A percentile compares a stretch with the other conserved stretches of the same genome.
phyloP scores from a whole-genome alignment of 1,284 basidiomycete genomes.

The Cystobasidium slooffiae region DNA sequence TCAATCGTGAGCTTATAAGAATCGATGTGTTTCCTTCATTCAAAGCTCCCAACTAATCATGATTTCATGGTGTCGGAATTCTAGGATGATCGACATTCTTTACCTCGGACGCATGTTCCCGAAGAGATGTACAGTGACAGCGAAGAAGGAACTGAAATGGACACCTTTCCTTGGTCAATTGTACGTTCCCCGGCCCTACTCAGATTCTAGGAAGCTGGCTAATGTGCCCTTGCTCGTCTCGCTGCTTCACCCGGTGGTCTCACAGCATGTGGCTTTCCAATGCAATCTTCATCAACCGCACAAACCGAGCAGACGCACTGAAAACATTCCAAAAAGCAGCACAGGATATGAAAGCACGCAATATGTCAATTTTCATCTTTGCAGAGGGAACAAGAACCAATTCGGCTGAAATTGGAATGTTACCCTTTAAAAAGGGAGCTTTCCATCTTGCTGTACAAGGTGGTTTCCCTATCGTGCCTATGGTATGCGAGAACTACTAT shows the following conservation, averaged over 20 bases:
- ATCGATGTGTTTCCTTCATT: not conserved
- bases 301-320: conserved; percentile 74
- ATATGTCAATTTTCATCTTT: conserved; percentile 56
- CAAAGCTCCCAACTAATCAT: not conserved
- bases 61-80: not conserved
- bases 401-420: conserved; percentile 68
- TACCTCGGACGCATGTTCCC: conserved; percentile 88
- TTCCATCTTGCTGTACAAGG: conserved; percentile 94
- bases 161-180: conserved; percentile 85
- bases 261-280: conserved; percentile 74
- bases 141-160: conserved; percentile 89
- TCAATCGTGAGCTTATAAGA: conserved; percentile 65
- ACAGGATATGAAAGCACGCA: conserved; percentile 70
- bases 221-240: not conserved
- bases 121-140: conserved; percentile 80
- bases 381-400: conserved; percentile 68
- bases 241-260: not conserved
- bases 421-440: conserved; percentile 96
- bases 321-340: conserved; percentile 75
- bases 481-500: conserved; percentile 81
- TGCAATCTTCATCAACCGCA: conserved; percentile 91
- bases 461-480: conserved; percentile 80
- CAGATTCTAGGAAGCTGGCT: not conserved
- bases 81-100: conserved; percentile 79
- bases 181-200: conserved; percentile 44